Evolutionary conservation across 768 basidiomycete species (phyloP), one percentile per base, ranked within the genome.

Genomic region (Lentinula boryana): DNA sequence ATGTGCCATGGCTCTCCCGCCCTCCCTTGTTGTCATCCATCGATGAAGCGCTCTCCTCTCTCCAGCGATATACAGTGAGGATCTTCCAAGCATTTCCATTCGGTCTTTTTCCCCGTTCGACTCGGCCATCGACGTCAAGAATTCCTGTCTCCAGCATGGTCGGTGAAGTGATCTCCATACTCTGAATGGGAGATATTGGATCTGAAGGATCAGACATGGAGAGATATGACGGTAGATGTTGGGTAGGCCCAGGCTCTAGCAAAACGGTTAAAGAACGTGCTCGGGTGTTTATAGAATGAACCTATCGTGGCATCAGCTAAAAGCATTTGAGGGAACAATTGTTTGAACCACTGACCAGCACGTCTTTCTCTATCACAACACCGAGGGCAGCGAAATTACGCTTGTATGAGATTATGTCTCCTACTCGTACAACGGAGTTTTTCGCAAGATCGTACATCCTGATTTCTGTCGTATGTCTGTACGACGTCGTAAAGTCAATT

Each of bases 11-110:
- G 40, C 72, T 74, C 62, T 80, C 78, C 54, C 81, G 68, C 1
- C 78, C 81, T 68, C 81, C 72, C 63, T 71, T 63, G 61, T 68
- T 69, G 62, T 71, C 70, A 7, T 66, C 65, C 7, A 60, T 58
- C 31, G 62, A 63, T 16, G 57, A 33, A 6, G 56, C 63, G 21
- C 57, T 61, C 64, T 75, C 77, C 0, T 73, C 73, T 31, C 74
- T 68, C 78, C 79, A 81, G 15, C 84, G 70, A 80, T 81, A 86
- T 5, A 86, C 72, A 5, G 80, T 79, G 63, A 86, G 73, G 8
- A 69, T 67, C 67, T 86, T 86, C 83, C 84, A 85, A 4, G 83
- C 83, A 60, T 83, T 82, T 6, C 76, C 80, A 61, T 81, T 76
- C 2, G 79, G 76, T 31, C 80, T 66, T 57, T 72, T 71, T 10